These are phyloP conservation scores for Fusarium transvaalense DNA, from an alignment of 2,329 filamentous ascomycete genomes.

Conservation along the genomic window DNA sequence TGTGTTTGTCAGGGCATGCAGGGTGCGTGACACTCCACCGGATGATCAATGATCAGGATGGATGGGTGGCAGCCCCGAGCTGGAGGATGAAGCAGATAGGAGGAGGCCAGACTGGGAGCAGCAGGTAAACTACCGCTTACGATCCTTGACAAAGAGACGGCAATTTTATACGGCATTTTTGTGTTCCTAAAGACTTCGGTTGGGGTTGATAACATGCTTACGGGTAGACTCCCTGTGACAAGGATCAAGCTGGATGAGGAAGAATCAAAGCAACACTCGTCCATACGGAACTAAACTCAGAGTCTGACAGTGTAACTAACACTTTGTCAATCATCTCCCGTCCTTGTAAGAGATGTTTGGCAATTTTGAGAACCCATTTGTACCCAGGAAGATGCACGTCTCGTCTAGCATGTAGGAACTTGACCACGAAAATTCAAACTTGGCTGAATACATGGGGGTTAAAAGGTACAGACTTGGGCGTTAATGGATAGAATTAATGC, in stretches of 20 bases:
- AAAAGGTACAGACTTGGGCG: background rate
- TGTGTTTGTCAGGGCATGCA: background rate
- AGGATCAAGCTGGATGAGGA: slow-evolving; percentile 8
- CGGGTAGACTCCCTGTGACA: background rate
- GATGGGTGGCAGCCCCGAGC: background rate
- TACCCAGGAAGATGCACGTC: slow-evolving; percentile 16
- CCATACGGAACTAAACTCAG: background rate
- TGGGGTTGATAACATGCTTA: background rate
- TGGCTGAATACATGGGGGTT: background rate
- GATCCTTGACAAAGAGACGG: background rate
- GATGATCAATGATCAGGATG: background rate
- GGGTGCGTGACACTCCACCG: background rate
- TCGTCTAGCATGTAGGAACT: slow-evolving; percentile 23
- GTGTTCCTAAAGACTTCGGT: background rate
- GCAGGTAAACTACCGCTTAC: background rate
- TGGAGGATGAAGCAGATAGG: background rate
- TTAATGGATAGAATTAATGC: background rate
- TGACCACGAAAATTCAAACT: slow-evolving; percentile 3
- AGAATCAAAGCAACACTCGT: slow-evolving; percentile 28
- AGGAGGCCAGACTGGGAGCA: background rate
- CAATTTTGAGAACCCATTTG: background rate
- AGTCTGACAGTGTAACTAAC: slow-evolving; percentile 21
- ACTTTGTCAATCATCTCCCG: slow-evolving; percentile 4
- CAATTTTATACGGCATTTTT: background rate
- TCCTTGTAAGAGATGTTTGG: background rate